Percentiles rank a stretch among this genome's conserved stretches.
phyloP scores from a whole-genome alignment of 169 alveolate genomes.

The Theileria annulata region DNA sequence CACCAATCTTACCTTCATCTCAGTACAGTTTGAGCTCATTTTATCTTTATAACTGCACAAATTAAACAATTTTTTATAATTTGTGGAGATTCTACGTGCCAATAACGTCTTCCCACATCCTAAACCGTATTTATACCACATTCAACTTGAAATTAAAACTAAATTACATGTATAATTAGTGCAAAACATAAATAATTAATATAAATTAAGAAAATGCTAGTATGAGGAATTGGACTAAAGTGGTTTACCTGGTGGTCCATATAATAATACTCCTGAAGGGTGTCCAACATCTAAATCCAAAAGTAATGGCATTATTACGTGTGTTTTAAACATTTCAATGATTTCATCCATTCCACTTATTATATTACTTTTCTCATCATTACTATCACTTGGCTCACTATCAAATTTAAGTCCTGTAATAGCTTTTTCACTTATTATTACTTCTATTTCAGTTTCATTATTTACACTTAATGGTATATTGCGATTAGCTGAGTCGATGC shows the following conservation, averaged over 20 bases:
- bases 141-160: not conserved
- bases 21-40: not conserved
- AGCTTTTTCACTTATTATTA: not conserved
- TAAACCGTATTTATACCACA: not conserved
- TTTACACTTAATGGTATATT: constrained; percentile 4
- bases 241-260: constrained; percentile 95
- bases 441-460: not conserved
- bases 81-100: constrained; percentile 40
- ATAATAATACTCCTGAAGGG: constrained; percentile 94
- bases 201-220: not conserved
- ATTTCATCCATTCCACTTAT: constrained; percentile 32
- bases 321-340: constrained; percentile 26
- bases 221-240: constrained; percentile 44
- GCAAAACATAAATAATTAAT: constrained; percentile 34
- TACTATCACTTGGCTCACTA: not conserved
- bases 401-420: not conserved
- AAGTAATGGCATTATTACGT: constrained; percentile 51
- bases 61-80: constrained; percentile 22
- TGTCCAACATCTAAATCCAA: constrained; percentile 84
- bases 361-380: not conserved
- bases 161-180: not conserved
- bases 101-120: constrained; percentile 63
- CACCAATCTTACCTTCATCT: constrained; percentile 26
- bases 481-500: not conserved
- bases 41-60: not conserved